A percentile compares a stretch with the other conserved stretches of the same genome.
Evolutionary conservation across 306 rosid genomes (phyloP).

Genomic region (Rubus parviflorus): DNA sequence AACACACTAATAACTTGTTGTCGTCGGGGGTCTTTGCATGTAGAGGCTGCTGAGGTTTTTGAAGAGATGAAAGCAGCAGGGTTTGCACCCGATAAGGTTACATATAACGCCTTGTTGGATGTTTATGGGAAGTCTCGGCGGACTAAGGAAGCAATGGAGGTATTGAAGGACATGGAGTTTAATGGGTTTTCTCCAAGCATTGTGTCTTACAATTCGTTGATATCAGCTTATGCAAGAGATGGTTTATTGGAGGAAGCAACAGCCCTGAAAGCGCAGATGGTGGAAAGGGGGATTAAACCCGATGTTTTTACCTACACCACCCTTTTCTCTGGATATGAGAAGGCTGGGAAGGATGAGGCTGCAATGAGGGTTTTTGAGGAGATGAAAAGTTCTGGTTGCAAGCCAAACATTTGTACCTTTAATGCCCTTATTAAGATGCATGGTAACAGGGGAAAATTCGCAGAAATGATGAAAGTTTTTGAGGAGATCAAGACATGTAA

Average conservation of each 20-base stretch:
- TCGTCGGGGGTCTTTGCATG: slow-evolving; percentile 66
- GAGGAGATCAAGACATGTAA: slow-evolving; percentile 62
- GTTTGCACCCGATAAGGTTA: slow-evolving; percentile 71
- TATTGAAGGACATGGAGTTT: slow-evolving; percentile 72
- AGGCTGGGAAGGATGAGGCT: slow-evolving; percentile 74
- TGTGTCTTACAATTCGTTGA: slow-evolving; percentile 77
- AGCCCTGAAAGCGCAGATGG: slow-evolving; percentile 60
- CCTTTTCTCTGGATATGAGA: slow-evolving; percentile 78
- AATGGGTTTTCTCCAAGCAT: slow-evolving; percentile 59
- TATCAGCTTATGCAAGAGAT: slow-evolving; percentile 76
- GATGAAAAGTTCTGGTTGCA: slow-evolving; percentile 70
- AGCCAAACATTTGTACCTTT: slow-evolving; percentile 82
- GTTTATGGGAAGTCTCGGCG: slow-evolving; percentile 90
- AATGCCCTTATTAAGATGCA: slow-evolving; percentile 92
- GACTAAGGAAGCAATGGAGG: slow-evolving; percentile 75
- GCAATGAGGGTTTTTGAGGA: slow-evolving; percentile 64
- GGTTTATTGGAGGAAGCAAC: slow-evolving; percentile 79
- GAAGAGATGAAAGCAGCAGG: slow-evolving; percentile 60
- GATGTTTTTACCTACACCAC: slow-evolving; percentile 92
- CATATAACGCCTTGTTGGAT: slow-evolving; percentile 78
- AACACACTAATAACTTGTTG: slow-evolving; percentile 79
- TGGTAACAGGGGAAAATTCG: slow-evolving; percentile 81
- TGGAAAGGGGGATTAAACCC: slow-evolving; percentile 69
- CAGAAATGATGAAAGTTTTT: slow-evolving; percentile 84
- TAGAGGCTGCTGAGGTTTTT: slow-evolving; percentile 66